phyloP scores from a whole-genome alignment of 192 early-diverging fungal genomes.

The Rhizoclosmatium sp. region DNA sequence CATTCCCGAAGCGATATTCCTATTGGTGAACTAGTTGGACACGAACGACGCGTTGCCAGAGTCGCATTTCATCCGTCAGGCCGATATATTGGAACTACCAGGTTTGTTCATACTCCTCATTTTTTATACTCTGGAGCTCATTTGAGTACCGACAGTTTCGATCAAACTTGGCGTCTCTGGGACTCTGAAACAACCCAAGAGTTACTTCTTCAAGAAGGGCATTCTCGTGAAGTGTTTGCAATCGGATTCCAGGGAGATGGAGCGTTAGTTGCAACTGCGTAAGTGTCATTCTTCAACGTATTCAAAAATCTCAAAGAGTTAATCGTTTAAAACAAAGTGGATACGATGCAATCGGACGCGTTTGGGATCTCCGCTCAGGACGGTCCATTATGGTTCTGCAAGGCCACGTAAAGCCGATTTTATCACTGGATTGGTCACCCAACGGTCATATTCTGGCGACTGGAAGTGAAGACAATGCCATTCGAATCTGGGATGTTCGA shows the following conservation, averaged over 20 bases:
- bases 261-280: conserved; percentile 86
- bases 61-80: conserved; percentile 93
- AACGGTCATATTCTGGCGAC: conserved; percentile 93
- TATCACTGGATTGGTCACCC: conserved; percentile 89
- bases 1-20: conserved; percentile 64
- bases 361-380: conserved; percentile 96
- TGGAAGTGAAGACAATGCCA: conserved; percentile 89
- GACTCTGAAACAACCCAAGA: conserved; percentile 80
- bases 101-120: conserved; percentile 26
- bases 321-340: conserved; percentile 62
- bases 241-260: conserved; percentile 94
- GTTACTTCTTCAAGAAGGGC: conserved; percentile 91
- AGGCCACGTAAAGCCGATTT: conserved; percentile 92
- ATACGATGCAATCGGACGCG: conserved; percentile 88
- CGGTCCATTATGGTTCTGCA: conserved; percentile 86
- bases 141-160: conserved; percentile 58
- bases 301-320: neutral
- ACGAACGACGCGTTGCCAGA: conserved; percentile 81
- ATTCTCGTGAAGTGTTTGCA: conserved; percentile 92
- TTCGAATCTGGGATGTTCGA: conserved; percentile 94
- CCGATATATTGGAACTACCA: conserved; percentile 75
- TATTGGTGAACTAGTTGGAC: conserved; percentile 79
- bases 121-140: neutral
- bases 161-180: conserved; percentile 97
- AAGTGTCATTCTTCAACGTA: conserved; percentile 23